A percentile compares a stretch with the other conserved stretches of the same genome.
These are phyloP conservation scores for Globisporangium barbulae DNA, from an alignment of 352 stramenopile genomes.

Conservation along the genomic window DNA sequence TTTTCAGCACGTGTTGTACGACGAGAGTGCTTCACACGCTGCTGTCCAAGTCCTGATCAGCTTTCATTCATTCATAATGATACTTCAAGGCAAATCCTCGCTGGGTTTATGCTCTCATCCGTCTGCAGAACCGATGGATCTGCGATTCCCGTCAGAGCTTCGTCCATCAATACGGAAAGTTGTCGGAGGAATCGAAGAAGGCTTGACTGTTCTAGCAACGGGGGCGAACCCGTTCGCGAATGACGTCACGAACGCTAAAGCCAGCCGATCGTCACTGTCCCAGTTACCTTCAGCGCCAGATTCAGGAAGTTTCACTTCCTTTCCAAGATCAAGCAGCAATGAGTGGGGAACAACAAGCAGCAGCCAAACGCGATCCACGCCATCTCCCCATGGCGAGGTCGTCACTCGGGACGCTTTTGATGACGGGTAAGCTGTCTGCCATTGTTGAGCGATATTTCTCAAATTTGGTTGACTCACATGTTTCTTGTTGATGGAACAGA, in stretches of 20 bases:
- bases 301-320: neutral
- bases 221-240: slow-evolving; percentile 9
- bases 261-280: neutral
- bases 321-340: slow-evolving; percentile 5
- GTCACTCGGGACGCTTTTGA: slow-evolving; percentile 29
- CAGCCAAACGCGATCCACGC: slow-evolving; percentile 5
- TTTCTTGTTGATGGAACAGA: slow-evolving; percentile 5
- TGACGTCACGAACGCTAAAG: slow-evolving; percentile 5
- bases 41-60: slow-evolving; percentile 37
- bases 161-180: slow-evolving; percentile 52
- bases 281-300: slow-evolving; percentile 2
- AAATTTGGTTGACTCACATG: neutral
- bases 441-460: slow-evolving; percentile 3
- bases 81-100: slow-evolving; percentile 48
- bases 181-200: slow-evolving; percentile 36
- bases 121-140: slow-evolving; percentile 52
- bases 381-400: neutral
- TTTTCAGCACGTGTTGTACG: slow-evolving; percentile 10
- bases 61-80: slow-evolving; percentile 60
- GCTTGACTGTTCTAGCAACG: slow-evolving; percentile 22
- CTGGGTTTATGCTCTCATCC: slow-evolving; percentile 44
- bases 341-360: slow-evolving; percentile 14
- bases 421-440: slow-evolving; percentile 28
- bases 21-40: slow-evolving; percentile 22
- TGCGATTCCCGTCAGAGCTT: slow-evolving; percentile 56